Evolutionary conservation across 345 rosid genomes (phyloP).

Genomic region (Gossypium herbaceum): DNA sequence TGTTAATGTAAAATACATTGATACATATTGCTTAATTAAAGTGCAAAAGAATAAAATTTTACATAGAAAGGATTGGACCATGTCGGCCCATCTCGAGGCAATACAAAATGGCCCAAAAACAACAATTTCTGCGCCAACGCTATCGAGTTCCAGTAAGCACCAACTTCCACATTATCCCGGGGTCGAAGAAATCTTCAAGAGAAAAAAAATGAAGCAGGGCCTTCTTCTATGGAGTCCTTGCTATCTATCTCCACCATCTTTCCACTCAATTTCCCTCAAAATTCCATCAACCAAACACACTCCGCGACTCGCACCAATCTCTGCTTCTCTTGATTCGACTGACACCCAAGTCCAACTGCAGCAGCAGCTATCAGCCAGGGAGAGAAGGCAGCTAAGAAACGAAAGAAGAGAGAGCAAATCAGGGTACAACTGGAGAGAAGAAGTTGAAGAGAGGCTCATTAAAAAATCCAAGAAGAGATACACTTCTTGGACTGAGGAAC

Average conservation of each 20-base stretch:
- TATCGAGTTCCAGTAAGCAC: neutral
- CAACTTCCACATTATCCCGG: neutral
- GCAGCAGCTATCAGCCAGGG: conserved; percentile 62
- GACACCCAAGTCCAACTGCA: conserved; percentile 28
- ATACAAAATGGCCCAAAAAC: neutral
- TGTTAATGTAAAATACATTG: no score
- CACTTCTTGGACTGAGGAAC: conserved; percentile 50
- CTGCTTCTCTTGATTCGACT: conserved; percentile 42
- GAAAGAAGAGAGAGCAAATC: conserved; percentile 61
- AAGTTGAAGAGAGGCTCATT: conserved; percentile 67
- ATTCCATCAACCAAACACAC: conserved; percentile 18
- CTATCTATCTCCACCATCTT: conserved; percentile 18
- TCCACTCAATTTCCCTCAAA: conserved; percentile 29
- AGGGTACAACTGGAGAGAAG: conserved; percentile 74
- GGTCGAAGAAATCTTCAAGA: neutral
- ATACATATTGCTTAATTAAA: no score
- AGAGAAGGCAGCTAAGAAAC: conserved; percentile 80
- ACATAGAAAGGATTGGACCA: neutral
- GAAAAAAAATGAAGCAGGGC: conserved; percentile 50
- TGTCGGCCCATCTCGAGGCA: neutral
- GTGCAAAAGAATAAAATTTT: no score
- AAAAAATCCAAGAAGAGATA: conserved; percentile 67
- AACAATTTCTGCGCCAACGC: neutral
- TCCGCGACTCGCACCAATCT: conserved; percentile 15
- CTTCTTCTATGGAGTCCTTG: conserved; percentile 69